Percentiles rank a stretch among this genome's conserved stretches.
Evolutionary conservation across 2,329 filamentous ascomycete genomes (phyloP).

Genomic region (Pestalotiopsis sp.): DNA sequence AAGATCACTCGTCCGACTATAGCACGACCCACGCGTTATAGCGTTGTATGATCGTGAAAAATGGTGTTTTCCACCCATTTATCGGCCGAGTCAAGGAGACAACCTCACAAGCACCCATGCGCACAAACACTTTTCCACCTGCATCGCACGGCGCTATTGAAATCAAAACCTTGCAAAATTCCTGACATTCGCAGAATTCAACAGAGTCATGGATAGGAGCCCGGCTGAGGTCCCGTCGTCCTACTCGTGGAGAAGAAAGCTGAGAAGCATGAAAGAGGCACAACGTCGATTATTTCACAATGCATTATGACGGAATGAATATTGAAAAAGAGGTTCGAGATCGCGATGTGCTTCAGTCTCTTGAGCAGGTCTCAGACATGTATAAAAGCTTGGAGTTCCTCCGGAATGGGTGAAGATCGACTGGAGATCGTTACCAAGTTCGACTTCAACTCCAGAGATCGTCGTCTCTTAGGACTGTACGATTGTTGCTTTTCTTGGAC

Average conservation of each 20-base stretch:
- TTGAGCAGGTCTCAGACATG: neutral
- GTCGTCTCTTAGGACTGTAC: neutral
- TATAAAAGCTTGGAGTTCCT: neutral
- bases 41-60: neutral
- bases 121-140: neutral
- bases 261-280: neutral
- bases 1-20: neutral
- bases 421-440: neutral
- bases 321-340: neutral
- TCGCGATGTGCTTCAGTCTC: neutral
- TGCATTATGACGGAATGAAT: neutral
- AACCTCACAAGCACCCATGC: neutral
- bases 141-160: neutral
- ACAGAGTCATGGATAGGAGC: neutral
- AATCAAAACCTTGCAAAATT: neutral
- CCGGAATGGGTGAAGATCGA: neutral
- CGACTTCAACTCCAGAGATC: neutral
- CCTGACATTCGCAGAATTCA: neutral
- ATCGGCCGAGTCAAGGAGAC: neutral
- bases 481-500: neutral
- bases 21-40: neutral
- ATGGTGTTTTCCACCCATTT: neutral
- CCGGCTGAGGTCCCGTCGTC: neutral
- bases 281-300: neutral
- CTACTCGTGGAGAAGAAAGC: neutral